Percentiles rank a stretch among this genome's conserved stretches.
Conservation (phyloP, 805 yeast species). For the Middelhovenomyces tepae region DNA sequence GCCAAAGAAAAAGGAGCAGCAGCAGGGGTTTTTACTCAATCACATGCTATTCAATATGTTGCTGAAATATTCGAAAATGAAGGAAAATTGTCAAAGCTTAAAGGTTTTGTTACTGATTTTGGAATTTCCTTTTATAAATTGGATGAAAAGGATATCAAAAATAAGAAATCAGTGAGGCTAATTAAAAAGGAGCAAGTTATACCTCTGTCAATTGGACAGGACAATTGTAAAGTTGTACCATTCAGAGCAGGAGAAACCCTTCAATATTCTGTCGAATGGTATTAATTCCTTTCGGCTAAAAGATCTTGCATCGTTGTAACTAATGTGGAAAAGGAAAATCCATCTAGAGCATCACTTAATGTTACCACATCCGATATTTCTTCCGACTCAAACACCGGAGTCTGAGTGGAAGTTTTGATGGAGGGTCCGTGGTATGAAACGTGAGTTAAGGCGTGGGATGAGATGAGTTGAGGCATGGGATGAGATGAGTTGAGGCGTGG, state of each 20-base stretch:
- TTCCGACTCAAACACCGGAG: no score
- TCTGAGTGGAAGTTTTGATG: no score
- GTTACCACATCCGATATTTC: no score
- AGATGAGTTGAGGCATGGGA: no score
- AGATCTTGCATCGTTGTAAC: no score
- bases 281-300: no score
- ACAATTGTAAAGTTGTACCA: conserved; percentile 62
- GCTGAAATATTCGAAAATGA: conserved; percentile 75
- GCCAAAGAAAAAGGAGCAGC: conserved; percentile 74
- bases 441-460: no score
- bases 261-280: conserved; percentile 72
- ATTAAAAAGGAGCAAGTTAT: conserved; percentile 45
- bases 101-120: conserved; percentile 63
- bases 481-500: no score
- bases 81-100: conserved; percentile 56
- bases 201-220: conserved; percentile 46
- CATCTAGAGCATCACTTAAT: no score
- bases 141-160: conserved; percentile 34
- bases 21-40: conserved; percentile 97
- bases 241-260: conserved; percentile 75
- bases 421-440: no score
- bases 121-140: conserved; percentile 67
- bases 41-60: conserved; percentile 68
- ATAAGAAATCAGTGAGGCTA: conserved; percentile 37
- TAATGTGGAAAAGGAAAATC: no score